phyloP scores from a whole-genome alignment of 2,329 filamentous ascomycete genomes.

The Fusarium sp. region DNA sequence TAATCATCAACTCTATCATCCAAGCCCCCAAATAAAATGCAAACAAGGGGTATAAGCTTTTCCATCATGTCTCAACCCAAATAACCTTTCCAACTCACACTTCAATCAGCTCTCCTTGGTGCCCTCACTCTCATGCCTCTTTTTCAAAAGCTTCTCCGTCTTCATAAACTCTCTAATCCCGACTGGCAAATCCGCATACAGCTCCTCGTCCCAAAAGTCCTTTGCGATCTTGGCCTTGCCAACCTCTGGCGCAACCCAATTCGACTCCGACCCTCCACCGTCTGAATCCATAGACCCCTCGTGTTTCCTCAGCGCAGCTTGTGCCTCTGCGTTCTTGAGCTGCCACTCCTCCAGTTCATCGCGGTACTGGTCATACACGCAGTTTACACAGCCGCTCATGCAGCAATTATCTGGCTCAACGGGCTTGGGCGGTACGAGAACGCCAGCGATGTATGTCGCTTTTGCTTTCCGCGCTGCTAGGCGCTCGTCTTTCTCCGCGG shows the following conservation, averaged over 20 bases:
- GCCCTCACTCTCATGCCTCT: slow-evolving; percentile 71
- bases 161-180: slow-evolving; percentile 98
- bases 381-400: slow-evolving; percentile 98
- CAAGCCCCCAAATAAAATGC: slow-evolving; percentile 10
- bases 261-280: slow-evolving; percentile 75
- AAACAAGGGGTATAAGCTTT: slow-evolving; percentile 33
- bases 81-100: neutral
- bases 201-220: slow-evolving; percentile 68
- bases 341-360: slow-evolving; percentile 95
- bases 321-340: slow-evolving; percentile 68
- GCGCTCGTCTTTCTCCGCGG: slow-evolving; percentile 71
- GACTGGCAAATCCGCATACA: slow-evolving; percentile 85
- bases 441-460: slow-evolving; percentile 75
- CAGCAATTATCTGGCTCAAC: slow-evolving; percentile 97
- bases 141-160: slow-evolving; percentile 88
- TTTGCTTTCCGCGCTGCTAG: slow-evolving; percentile 64
- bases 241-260: slow-evolving; percentile 59
- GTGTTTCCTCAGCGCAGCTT: slow-evolving; percentile 55
- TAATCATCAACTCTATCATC: slow-evolving; percentile 31
- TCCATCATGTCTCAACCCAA: neutral
- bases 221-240: slow-evolving; percentile 54
- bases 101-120: slow-evolving; percentile 50
- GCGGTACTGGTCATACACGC: slow-evolving; percentile 91
- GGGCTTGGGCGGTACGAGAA: slow-evolving; percentile 83
- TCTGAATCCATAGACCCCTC: slow-evolving; percentile 77